Base-by-base conservation (phyloP, 305 asterid genomes). In the Fraxinus sp. region DNA sequence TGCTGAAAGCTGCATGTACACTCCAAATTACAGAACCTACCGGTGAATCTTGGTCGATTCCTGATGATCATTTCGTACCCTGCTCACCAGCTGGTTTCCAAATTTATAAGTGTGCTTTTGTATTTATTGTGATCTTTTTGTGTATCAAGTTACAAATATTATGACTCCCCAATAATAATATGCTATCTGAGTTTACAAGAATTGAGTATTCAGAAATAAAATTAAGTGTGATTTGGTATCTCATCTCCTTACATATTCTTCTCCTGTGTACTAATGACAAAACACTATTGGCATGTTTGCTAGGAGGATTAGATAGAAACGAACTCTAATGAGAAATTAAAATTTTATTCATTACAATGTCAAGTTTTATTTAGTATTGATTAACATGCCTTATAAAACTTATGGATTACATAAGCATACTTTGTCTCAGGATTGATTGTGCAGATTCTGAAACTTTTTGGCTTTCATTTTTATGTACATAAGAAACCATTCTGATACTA, bases 1-100 rank as follows among this genome's bases (percentile, higher is more conserved):
- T 80, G 97, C 97, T 8, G 97, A 95, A 85, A 94, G 99, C 91
- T 95, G 99, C 96, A 94, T 94, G 98, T 95, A 90, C 86, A 86
- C 97, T 77, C 97, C 99, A 8, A 88, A 86, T 66, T 95, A 94
- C 90, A 89, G 96, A 37, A 83, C 79, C 79, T 95, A 93, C 88
- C 91, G 97, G 4, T 95, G 81, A 92, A 81, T 75, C 39, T 26
- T 77, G 70, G 28, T 24, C 30, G 14, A 11, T 30, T 5, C 4
- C 16, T 0, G 32, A 28, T 39, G 49, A 35, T n/a, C 13, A 75
- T 13, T n/a, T 10, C 14, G 37, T 7, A 22, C n/a, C 39, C 35
- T 26, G 20, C n/a, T 28, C 36, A 26, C 55, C 1, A 6, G 30
- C 57, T 8, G 35, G 30, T 22, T 22, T 10, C 9, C 20, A 11